Evolutionary conservation across 2,329 filamentous ascomycete genomes (phyloP).

Genomic region (Aspergillus sp.): DNA sequence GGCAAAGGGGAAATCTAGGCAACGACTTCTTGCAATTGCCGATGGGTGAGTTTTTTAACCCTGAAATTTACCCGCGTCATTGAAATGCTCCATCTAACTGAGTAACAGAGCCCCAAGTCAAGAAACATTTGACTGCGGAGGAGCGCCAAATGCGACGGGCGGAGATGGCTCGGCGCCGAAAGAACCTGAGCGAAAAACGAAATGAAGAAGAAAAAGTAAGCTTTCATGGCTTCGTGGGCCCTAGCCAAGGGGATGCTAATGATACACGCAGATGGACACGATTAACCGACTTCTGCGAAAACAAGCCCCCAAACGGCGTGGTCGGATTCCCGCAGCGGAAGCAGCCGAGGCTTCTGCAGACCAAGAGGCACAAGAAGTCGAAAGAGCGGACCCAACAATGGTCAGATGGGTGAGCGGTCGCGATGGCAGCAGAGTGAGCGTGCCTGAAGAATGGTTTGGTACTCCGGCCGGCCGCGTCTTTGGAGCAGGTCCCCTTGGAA

Average conservation of each 20-base stretch:
- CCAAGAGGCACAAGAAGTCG: conserved; percentile 36
- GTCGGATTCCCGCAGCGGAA: conserved; percentile 48
- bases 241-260: conserved; percentile 14
- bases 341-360: conserved; percentile 43
- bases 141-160: conserved; percentile 71
- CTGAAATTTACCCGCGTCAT: not conserved
- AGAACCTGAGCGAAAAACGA: conserved; percentile 74
- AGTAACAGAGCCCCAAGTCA: conserved; percentile 63
- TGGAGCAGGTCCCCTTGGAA: conserved; percentile 21
- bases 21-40: conserved; percentile 54
- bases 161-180: conserved; percentile 71
- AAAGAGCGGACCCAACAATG: conserved; percentile 45
- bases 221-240: not conserved
- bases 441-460: conserved; percentile 51
- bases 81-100: conserved; percentile 12
- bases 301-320: conserved; percentile 60
- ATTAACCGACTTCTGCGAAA: conserved; percentile 68
- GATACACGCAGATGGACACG: conserved; percentile 58
- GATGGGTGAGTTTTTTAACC: conserved; percentile 48
- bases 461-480: conserved; percentile 43
- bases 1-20: conserved; percentile 62
- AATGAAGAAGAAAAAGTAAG: conserved; percentile 73
- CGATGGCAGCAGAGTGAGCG: conserved; percentile 42
- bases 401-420: conserved; percentile 46
- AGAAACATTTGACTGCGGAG: conserved; percentile 70